These are phyloP conservation scores for Trichodelitschia bisporula DNA, from an alignment of 495 filamentous ascomycete genomes.

Conservation along the genomic window DNA sequence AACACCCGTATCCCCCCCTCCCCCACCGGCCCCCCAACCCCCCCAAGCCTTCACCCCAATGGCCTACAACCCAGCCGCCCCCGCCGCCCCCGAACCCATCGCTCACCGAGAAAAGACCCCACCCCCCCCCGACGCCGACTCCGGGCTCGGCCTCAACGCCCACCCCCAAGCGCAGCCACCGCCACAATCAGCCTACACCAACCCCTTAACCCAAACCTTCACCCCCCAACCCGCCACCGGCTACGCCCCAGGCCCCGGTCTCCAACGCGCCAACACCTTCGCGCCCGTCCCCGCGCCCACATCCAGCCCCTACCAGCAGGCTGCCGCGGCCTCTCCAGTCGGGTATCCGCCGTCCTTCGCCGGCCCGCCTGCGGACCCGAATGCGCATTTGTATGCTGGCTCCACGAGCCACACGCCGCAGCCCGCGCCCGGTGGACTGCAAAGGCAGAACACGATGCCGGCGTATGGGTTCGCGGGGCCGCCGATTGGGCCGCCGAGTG, in stretches of 20 bases:
- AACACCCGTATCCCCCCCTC: slow-evolving; percentile 17
- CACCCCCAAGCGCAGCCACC: slow-evolving; percentile 13
- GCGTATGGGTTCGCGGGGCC: too few relatives aligned
- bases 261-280: too few relatives aligned
- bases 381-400: slow-evolving; percentile 21
- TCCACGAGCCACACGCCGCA: too few relatives aligned
- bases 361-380: slow-evolving; percentile 16
- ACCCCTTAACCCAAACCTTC: slow-evolving; percentile 7
- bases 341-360: slow-evolving; percentile 7
- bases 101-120: slow-evolving; percentile 75
- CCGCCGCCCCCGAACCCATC: slow-evolving; percentile 61
- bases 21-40: slow-evolving; percentile 7
- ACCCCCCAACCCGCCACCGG: slow-evolving; percentile 10
- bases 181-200: slow-evolving; percentile 6
- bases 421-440: too few relatives aligned
- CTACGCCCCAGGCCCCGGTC: too few relatives aligned
- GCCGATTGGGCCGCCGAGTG: too few relatives aligned
- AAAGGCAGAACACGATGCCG: too few relatives aligned
- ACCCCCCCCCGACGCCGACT: slow-evolving; percentile 45
- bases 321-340: too few relatives aligned
- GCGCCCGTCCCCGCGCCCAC: neutral
- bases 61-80: slow-evolving; percentile 70
- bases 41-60: slow-evolving; percentile 12
- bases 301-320: slow-evolving; percentile 6
- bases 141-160: slow-evolving; percentile 43